phyloP scores from a whole-genome alignment of 495 filamentous ascomycete species.

The Glarea lozoyensis region DNA sequence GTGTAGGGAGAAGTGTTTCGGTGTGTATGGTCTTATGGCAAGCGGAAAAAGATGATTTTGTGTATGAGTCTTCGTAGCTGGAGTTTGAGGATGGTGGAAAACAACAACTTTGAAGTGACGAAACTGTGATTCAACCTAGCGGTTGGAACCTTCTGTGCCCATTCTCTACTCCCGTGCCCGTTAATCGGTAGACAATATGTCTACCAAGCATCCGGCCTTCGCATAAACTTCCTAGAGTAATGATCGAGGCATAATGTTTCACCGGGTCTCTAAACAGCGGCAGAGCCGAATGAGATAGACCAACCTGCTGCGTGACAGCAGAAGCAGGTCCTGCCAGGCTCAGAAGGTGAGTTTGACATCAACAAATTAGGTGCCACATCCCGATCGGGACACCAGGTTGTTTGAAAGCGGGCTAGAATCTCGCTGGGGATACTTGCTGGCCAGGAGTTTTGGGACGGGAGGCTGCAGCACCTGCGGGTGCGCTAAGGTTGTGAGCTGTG shows the following conservation, averaged over 20 bases:
- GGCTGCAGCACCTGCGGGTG: slow-evolving; percentile 19
- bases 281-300: slow-evolving; percentile 31
- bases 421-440: slow-evolving; percentile 17
- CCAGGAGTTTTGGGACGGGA: slow-evolving; percentile 19
- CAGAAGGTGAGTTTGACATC: slow-evolving; percentile 40
- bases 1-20: slow-evolving; percentile 7
- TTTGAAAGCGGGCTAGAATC: slow-evolving; percentile 23
- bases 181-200: slow-evolving; percentile 10
- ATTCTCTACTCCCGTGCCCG: slow-evolving; percentile 19
- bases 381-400: slow-evolving; percentile 37
- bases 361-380: slow-evolving; percentile 29
- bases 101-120: slow-evolving; percentile 8
- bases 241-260: slow-evolving; percentile 25
- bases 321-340: slow-evolving; percentile 28
- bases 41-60: slow-evolving; percentile 1
- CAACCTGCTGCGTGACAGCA: slow-evolving; percentile 35
- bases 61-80: slow-evolving; percentile 4
- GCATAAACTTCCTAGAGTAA: slow-evolving; percentile 13
- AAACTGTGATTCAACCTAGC: slow-evolving; percentile 13
- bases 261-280: slow-evolving; percentile 27
- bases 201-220: slow-evolving; percentile 9
- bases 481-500: slow-evolving; percentile 7
- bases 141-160: slow-evolving; percentile 11
- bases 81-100: slow-evolving; percentile 5
- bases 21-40: slow-evolving; percentile 5